A percentile compares a stretch with the other conserved stretches of the same genome.
These are phyloP conservation scores for Pythium biforme DNA, from an alignment of 352 stramenopile species.

Conservation along the genomic window DNA sequence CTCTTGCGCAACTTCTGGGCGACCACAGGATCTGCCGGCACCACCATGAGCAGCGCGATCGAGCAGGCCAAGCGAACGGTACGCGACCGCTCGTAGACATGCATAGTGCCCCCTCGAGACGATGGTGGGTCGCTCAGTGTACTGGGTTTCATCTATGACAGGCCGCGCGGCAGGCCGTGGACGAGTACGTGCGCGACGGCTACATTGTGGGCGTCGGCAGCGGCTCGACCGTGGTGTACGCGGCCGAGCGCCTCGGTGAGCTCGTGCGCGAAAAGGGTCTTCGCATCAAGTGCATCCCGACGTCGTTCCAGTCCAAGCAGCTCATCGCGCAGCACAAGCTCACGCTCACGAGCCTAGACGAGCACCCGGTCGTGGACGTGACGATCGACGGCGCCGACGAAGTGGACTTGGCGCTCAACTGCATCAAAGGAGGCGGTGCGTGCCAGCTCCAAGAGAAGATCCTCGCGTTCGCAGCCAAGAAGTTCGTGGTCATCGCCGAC, in stretches of 20 bases:
- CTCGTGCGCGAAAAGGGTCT: constrained; percentile 90
- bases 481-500: constrained; percentile 98
- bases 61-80: constrained; percentile 79
- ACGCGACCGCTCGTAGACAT: too few species aligned
- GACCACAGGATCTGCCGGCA: neutral
- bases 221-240: constrained; percentile 98
- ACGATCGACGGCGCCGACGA: constrained; percentile 99
- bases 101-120: too few species aligned
- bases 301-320: constrained; percentile 97
- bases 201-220: constrained; percentile 98
- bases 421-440: constrained; percentile 97
- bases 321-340: constrained; percentile 83
- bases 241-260: constrained; percentile 95
- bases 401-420: constrained; percentile 96
- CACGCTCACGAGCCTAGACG: constrained; percentile 77
- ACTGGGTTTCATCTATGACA: constrained; percentile 27
- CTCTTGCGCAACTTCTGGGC: neutral
- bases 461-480: constrained; percentile 92
- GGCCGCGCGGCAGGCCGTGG: constrained; percentile 84
- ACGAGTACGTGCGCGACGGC: constrained; percentile 92
- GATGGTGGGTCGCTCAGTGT: too few species aligned
- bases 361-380: constrained; percentile 93
- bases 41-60: constrained; percentile 46
- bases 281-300: constrained; percentile 97
- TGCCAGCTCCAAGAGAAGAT: constrained; percentile 95